Base-by-base conservation (phyloP, 2,329 filamentous ascomycete genomes). In the Fusarium sp. region DNA sequence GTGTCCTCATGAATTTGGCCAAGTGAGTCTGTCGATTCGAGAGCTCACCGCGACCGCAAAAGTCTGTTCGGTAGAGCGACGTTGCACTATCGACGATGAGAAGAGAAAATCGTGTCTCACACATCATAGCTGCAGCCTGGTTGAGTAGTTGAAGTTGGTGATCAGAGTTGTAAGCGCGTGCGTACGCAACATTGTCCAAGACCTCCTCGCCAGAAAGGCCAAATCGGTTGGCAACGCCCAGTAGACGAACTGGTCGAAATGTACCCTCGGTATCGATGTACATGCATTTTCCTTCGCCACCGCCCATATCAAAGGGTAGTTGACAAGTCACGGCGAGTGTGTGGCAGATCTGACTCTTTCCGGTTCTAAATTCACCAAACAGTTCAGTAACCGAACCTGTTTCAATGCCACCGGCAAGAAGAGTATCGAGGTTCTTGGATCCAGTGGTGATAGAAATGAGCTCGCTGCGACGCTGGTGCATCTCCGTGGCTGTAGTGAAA, bases 261-360 rank as follows among this genome's bases (percentile, higher is more conserved):
- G 96, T 99, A 68, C 96, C 97, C 82, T 99, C 96, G 0, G 96
- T 99, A 78, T 99, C 96, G 74, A 99, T 99, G 79, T 99, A 99
- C 55, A 99, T 87, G 79, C 97, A 99, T 81, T 99, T 99, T 51
- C 96, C 96, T 83, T 99, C 96, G 35, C 97, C 96, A 62, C 96
- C 96, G 59, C 96, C 97, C 95, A 98, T 98, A 80, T 99, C 96
- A 80, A 99, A 98, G 3, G 96, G 96, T 47, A 99, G 83, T 82
- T 99, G 96, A 80, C 97, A 99, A 51, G 96, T 99, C 35, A 99
- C 96, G 1, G 97, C 96, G n/a, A 99, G 87, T 0, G 96, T 99
- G 81, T 99, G 97, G 78, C 96, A 99, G 65, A 99, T 95, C 83
- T 99, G 96, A 85, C 95, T 97, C 85, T 99, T 99, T 82, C 96